Evolutionary conservation across 495 filamentous ascomycete genomes (phyloP), one percentile per base, ranked within the genome.

Genomic region (Aspergillus sparsus): DNA sequence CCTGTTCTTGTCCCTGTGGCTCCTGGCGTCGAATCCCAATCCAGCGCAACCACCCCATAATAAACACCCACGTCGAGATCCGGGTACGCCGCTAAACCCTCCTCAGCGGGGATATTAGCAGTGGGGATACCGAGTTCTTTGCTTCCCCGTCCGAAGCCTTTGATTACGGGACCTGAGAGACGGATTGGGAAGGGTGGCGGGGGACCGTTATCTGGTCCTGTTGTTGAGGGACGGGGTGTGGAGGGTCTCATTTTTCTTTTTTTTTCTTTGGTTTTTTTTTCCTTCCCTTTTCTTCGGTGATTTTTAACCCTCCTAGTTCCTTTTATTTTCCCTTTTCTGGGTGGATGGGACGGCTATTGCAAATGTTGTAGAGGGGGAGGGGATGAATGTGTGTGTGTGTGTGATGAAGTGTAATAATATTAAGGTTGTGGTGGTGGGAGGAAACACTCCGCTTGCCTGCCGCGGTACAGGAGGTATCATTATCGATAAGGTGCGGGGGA

Each of bases 41-140:
- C 76, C 3, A 92, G 75, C 0, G 90, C 82, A 1, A 90, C 91
- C 73, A 88, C 96, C 55, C 94, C 94, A 68, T 90, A 97, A 75
- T 98, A 98, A 15, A 98, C 88, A 45, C 94, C 94, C 18, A 85
- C 88, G 32, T 83, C 79, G 35, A 90, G 77, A 53, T 84, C 80
- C 8, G 83, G 77, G 68, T 96, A 84, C 68, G 90, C 92, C 15
- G 87, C 85, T 37, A 90, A 74, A 8, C 85, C 85, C 55, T 88
- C 86, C 57, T 27, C 21, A 27, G 96, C 80, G 42, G 94, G 92
- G 62, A 98, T 93, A 77, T 98, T 98, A 66, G 94, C 94, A 0
- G 94, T 98, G 3, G 94, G 94, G 73, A 98, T 97, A 57, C 93
- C 92, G 58, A 98, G 87, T 82, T 96, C 92, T 77, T 90, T 93